A percentile compares a stretch with the other conserved stretches of the same genome.
These are phyloP conservation scores for Acanthamoeba triangularis DNA, from an alignment of 208 protist genomes.

Conservation along the genomic window DNA sequence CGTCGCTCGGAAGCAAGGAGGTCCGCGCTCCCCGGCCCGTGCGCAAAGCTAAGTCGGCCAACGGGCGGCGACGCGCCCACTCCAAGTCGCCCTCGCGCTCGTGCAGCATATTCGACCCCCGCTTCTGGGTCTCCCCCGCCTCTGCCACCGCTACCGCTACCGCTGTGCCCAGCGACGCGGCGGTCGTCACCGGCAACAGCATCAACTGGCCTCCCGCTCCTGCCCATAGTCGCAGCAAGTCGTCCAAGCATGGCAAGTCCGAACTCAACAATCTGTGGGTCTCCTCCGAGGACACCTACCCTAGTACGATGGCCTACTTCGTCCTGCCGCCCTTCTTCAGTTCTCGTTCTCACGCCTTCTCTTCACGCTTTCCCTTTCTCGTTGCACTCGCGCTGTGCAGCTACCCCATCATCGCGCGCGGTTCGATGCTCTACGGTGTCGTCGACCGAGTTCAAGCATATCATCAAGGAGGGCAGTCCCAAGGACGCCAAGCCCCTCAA, in stretches of 20 bases:
- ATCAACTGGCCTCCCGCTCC: background rate
- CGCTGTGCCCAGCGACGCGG: background rate
- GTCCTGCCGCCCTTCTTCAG: too few species aligned
- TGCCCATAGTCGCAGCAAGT: background rate
- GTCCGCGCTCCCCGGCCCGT: background rate
- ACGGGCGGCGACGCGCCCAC: background rate
- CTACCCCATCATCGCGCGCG: background rate
- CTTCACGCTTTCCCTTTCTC: too few species aligned
- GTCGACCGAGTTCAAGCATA: slow-evolving; percentile 41
- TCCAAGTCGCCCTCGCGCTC: slow-evolving; percentile 46
- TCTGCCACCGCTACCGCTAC: background rate
- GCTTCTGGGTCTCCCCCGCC: background rate
- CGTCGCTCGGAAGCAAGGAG: slow-evolving; percentile 7
- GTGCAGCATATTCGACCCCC: slow-evolving; percentile 16
- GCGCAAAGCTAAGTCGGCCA: slow-evolving; percentile 32
- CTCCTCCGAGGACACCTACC: slow-evolving; percentile 30
- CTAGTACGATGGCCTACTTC: background rate
- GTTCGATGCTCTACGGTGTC: background rate
- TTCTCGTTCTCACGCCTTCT: too few species aligned
- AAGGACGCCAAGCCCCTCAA: slow-evolving; percentile 34
- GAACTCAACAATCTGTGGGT: slow-evolving; percentile 10
- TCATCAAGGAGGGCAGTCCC: slow-evolving; percentile 6
- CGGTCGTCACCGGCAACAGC: background rate
- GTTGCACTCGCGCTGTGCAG: background rate
- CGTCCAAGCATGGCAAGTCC: background rate